Evolutionary conservation across 306 rosid species (phyloP), one percentile per base, ranked within the genome.

Genomic region (Trifolium fragiferum): DNA sequence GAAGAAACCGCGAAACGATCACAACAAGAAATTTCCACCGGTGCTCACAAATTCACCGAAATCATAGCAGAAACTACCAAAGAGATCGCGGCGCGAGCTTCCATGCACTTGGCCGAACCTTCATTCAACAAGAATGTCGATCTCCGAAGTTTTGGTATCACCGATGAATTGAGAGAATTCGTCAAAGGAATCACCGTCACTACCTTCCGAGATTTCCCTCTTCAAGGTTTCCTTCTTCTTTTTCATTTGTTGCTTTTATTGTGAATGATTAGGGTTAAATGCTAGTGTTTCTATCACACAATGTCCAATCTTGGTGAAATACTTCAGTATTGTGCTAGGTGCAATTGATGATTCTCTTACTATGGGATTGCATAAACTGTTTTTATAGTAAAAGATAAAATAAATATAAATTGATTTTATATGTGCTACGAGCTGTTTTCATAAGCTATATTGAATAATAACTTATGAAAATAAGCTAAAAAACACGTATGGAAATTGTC

Each of bases 111-210:
- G 10, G 6, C 54, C 15, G 46, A 66, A 66, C 74, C 74, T 41
- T 66, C 37, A 13, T 27, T 8, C 21, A 41, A 8, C 15, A 76
- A 43, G 35, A 50, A 76, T 61, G 51, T 38, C 18, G 51, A 66
- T 66, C 38, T 66, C 5, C 16, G 73, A 18, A 49, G 58, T 7
- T 91, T 84, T 55, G 97, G 95, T 15, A 82, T 91, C 51, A 84
- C 88, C 66, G 84, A 86, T 30, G 89, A 86, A 74, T 70, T 91
- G 75, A 84, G 89, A 18, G 95, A 89, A 10, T 91, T 91, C 80
- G 87, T 86, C 33, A 80, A 77, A 47, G 97, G 87, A 13, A 89
- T 91, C 83, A 89, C 90, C 66, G 15, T 79, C 18, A 49, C 82
- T 70, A 87, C 95, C 25, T 89, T 89, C 49, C 67, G 57, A 18